Base-by-base conservation (phyloP, 1,139 yeast genomes). In the Geotrichum carabidarum region DNA sequence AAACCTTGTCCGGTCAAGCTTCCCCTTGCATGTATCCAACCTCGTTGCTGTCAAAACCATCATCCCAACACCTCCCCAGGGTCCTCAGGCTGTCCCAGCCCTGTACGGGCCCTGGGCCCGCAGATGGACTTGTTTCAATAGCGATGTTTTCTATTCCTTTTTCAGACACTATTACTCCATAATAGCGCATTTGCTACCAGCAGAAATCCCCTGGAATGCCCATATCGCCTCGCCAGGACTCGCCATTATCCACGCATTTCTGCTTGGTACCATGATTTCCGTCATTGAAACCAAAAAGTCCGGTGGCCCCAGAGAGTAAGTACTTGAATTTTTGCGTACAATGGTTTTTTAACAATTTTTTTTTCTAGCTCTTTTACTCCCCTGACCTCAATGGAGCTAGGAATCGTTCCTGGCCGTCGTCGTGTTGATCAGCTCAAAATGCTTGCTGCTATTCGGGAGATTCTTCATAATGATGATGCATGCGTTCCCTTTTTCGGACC, bases 91-190 rank as follows among this genome's bases (percentile, higher is more conserved):
- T 4, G 34, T 36, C 17, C 42, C 49, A 7, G 71, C 74, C 34
- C 82, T 88, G 4, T 78, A 75, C 57, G 90, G 88, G 0, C 70
- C 78, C n/a, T 86, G 95, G 95, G 83, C 82, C 1, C 73, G 81
- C 14, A 62, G 87, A 73, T 78, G 88, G 90, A 71, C 83, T 62
- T 68, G 73, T 6, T 69, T 74, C 40, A 76, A 76, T 59, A 70
- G 79, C 38, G 78, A 77, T 57, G 76, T 87, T 1, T 86, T 88
- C 68, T 78, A 80, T 59, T 83, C 94, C 1, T 88, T 88, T 63
- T 72, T 86, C 56, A 82, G 88, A 64, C 95, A 88, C 67, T 85
- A 84, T 64, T 70, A 72, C 57, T 51, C 66, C 70, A 55, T 70
- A 53, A 55, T 68, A 15, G 63, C 72, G 14, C 57, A 57, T 17